Evolutionary conservation across 1,139 yeast species (phyloP).

Genomic region (Suhomyces choctaworum): DNA sequence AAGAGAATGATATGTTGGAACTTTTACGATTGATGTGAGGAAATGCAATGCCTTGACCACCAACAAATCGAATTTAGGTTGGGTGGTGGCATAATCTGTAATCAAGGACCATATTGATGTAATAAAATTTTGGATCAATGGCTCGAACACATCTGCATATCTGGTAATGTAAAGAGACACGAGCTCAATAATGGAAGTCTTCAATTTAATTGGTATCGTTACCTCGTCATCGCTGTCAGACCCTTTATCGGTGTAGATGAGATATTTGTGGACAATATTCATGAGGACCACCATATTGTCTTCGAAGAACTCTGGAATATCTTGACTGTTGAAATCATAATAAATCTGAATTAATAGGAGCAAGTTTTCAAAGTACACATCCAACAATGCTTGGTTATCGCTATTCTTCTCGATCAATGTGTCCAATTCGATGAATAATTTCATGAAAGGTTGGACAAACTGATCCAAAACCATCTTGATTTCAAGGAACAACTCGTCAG

Average conservation of each 20-base stretch:
- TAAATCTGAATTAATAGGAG: slow-evolving; percentile 75
- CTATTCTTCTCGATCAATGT: slow-evolving; percentile 55
- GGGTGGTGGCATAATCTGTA: slow-evolving; percentile 58
- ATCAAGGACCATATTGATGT: slow-evolving; percentile 81
- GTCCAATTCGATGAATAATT: slow-evolving; percentile 67
- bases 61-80: slow-evolving; percentile 79
- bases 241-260: slow-evolving; percentile 56
- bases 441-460: slow-evolving; percentile 80
- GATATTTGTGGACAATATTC: slow-evolving; percentile 78
- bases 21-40: slow-evolving; percentile 76
- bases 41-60: slow-evolving; percentile 81
- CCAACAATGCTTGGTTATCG: slow-evolving; percentile 45
- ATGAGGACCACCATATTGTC: slow-evolving; percentile 80
- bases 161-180: slow-evolving; percentile 84
- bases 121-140: slow-evolving; percentile 74
- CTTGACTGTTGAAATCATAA: slow-evolving; percentile 94
- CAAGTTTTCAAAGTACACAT: slow-evolving; percentile 67
- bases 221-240: slow-evolving; percentile 63
- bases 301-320: slow-evolving; percentile 96
- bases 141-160: slow-evolving; percentile 87
- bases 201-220: slow-evolving; percentile 70
- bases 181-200: slow-evolving; percentile 82
- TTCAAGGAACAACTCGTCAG: slow-evolving; percentile 86
- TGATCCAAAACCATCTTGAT: slow-evolving; percentile 83
- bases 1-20: slow-evolving; percentile 59